Evolutionary conservation across 805 yeast species (phyloP), one percentile per base, ranked within the genome.

Genomic region (Ogataea nonfermentans): DNA sequence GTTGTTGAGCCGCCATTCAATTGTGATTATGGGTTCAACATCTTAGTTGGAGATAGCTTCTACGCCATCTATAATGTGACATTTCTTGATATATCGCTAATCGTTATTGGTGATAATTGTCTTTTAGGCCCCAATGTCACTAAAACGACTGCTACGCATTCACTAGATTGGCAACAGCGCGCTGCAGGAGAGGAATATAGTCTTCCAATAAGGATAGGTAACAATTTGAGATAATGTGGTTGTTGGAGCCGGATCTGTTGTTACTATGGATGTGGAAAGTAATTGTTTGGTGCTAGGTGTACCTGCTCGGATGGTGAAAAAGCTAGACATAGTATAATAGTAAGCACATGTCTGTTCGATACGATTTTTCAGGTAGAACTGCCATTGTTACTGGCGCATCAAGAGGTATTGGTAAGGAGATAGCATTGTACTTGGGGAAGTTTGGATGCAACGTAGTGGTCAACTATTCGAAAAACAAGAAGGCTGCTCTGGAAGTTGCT

Each of bases 21-120:
- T 44, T 75, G 79, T 27, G 90, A 84, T 57, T 83, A 80, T 51
- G 91, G 90, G 0, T 74, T 66, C 57, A 84, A 83, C 59, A 63
- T 73, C 24, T 58, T 54, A 11, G 46, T 81, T 14, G 90, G 88
- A 2, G 71, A 78, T 43, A 56, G 62, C 17, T 76, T 79, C 57
- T 82, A 78, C 51, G 68, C 74, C 24, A 84, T 83, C 61, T 79
- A 75, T 69, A 76, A 76, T 44, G 44, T 59, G 29, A 67, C 72
- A 0, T 61, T 80, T 35, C 62, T 84, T 27, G 90, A 84, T 56
- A 74, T 79, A 48, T 69, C 82, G 0, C 49, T 78, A 24, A 76
- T 83, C 26, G 70, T 62, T n/a, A 70, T 84, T 41, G 90, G 90
- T 9, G 71, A 78, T 48, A 51, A 72, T 37, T 81, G 76, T 12